Base-by-base conservation (phyloP, 176 grass and related monocot genomes). In the Triticum aestivum region DNA sequence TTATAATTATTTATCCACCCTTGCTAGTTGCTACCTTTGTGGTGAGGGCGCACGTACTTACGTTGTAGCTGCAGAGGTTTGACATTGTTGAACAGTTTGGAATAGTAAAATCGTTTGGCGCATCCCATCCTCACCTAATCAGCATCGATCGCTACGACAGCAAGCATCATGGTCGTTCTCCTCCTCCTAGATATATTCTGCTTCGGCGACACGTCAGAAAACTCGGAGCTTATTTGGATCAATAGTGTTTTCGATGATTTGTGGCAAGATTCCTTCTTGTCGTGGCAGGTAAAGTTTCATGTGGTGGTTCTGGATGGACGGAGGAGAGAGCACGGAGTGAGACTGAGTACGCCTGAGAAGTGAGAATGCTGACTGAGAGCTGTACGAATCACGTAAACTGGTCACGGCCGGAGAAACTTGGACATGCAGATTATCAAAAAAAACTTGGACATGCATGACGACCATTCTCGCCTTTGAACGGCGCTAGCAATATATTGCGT, bases 281-380 rank as follows among this genome's bases (percentile, higher is more conserved):
- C 20, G 66, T 18, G 66, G 1, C 30, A 24, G 2, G 11, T 10
- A 18, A 29, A 61, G 32, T 69, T 74, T 52, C 12, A 32, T 32
- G 10, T 59, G 32, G 69, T 75, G 47, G 42, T 75, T 81, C 77
- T 35, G 69, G 69, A 81, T 11, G 30, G 71, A 17, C 32, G 32
- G 32, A 32, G 23, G 41, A 79, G 52, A 75, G n/a, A 44, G 84
- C 56, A 61, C 32, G 10, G 69, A 68, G 33, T 45, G 61, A 32
- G 23, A 66, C 67, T 45, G 78, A 1, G 30, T 68, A 52, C 52
- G 89, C 75, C 38, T 83, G 84, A 90, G 33, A 83, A 90, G 30
- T 83, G 84, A 90, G 33, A 83, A 90, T 74, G 58, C 59, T 90
- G 89, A 90, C 69, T 84, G 27, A 68, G n/a, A 4, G 66, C 65